These are phyloP conservation scores for Ceratocystis lukuohia DNA, from an alignment of 2,329 filamentous ascomycete species.

Conservation along the genomic window DNA sequence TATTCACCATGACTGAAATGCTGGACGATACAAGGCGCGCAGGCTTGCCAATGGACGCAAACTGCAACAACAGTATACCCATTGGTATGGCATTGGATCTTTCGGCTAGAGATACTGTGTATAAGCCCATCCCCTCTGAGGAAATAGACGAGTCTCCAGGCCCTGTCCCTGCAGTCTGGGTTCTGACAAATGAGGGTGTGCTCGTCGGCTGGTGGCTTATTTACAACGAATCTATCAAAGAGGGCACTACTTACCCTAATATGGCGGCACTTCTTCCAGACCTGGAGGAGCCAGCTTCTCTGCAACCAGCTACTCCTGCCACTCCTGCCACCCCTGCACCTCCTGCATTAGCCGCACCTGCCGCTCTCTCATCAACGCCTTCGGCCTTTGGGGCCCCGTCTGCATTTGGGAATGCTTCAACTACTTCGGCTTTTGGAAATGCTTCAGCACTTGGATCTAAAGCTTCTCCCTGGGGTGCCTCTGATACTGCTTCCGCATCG, in stretches of 20 bases:
- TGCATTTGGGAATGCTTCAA: slow-evolving; percentile 16
- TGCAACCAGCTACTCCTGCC: slow-evolving; percentile 24
- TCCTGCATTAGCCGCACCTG: slow-evolving; percentile 23
- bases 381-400: slow-evolving; percentile 26
- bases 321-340: slow-evolving; percentile 22
- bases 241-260: slow-evolving; percentile 59
- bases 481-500: slow-evolving; percentile 27
- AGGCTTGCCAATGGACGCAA: slow-evolving; percentile 52
- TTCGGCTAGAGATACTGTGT: slow-evolving; percentile 66
- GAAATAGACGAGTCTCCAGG: slow-evolving; percentile 66
- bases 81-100: slow-evolving; percentile 74
- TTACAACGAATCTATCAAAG: slow-evolving; percentile 71
- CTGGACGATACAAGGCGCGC: slow-evolving; percentile 63
- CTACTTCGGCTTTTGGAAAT: slow-evolving; percentile 21
- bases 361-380: slow-evolving; percentile 25
- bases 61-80: slow-evolving; percentile 56
- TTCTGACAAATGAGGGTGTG: slow-evolving; percentile 79
- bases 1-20: slow-evolving; percentile 62
- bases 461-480: slow-evolving; percentile 32
- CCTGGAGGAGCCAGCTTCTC: slow-evolving; percentile 21
- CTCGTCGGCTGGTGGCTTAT: slow-evolving; percentile 83
- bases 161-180: slow-evolving; percentile 70
- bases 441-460: slow-evolving; percentile 19
- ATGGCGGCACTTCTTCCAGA: slow-evolving; percentile 38
- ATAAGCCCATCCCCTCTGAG: slow-evolving; percentile 58